phyloP scores from a whole-genome alignment of 768 basidiomycete species.

The Hygrocybe punicea region DNA sequence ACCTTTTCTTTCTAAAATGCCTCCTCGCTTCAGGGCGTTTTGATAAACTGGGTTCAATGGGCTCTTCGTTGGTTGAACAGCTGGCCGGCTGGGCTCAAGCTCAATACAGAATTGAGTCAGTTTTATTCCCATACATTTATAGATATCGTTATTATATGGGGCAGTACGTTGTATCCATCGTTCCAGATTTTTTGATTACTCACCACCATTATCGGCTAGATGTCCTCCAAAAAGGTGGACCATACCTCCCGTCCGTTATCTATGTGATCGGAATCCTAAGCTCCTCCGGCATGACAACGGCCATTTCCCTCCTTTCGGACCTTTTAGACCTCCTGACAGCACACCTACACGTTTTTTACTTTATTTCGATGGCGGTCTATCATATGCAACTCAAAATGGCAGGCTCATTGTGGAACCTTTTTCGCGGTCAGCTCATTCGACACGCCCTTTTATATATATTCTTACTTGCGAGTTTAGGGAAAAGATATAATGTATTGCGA shows the following conservation, averaged over 20 bases:
- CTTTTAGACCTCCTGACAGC: slow-evolving; percentile 60
- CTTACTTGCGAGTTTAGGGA: slow-evolving; percentile 50
- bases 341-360: slow-evolving; percentile 71
- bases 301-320: slow-evolving; percentile 65
- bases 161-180: slow-evolving; percentile 47
- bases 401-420: slow-evolving; percentile 81
- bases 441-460: not conserved
- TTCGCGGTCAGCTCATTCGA: slow-evolving; percentile 60
- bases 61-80: slow-evolving; percentile 81
- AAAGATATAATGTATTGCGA: slow-evolving; percentile 81
- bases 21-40: slow-evolving; percentile 31
- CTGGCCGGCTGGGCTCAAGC: slow-evolving; percentile 95
- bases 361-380: slow-evolving; percentile 59
- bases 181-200: not conserved
- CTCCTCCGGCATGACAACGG: slow-evolving; percentile 57
- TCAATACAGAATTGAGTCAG: slow-evolving; percentile 89
- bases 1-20: not conserved
- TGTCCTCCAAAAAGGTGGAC: slow-evolving; percentile 22
- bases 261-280: slow-evolving; percentile 39
- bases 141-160: slow-evolving; percentile 65
- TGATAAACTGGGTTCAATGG: slow-evolving; percentile 48
- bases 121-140: slow-evolving; percentile 77
- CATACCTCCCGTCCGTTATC: slow-evolving; percentile 29
- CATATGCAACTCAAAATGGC: slow-evolving; percentile 53
- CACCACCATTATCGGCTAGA: slow-evolving; percentile 15